Base-by-base conservation (phyloP, 768 basidiomycete species). In the Candolleomyces eurysporus region DNA sequence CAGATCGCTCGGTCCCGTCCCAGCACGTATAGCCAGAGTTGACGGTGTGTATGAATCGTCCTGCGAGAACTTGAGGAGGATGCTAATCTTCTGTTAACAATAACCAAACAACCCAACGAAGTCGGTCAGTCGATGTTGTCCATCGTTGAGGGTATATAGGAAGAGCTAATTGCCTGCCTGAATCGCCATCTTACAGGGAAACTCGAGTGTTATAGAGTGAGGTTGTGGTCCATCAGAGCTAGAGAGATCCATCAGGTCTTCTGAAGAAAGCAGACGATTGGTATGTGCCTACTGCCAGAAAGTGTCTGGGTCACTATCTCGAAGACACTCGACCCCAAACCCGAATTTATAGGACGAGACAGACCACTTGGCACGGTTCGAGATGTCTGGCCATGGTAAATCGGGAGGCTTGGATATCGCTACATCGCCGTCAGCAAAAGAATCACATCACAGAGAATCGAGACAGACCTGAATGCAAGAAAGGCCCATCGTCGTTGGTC, bases 11-110 rank as follows among this genome's bases (percentile, higher is more conserved):
- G 88, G 83, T 13, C 94, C 90, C 11, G 95, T 98, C 16, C 97
- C 97, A 0, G 96, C 96, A 53, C 94, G 88, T 42, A 99, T 86
- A 2, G 90, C 88, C 61, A 99, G 80, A 19, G 91, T 92, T 0
- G 92, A 90, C 0, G 97, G 97, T 0, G 97, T 98, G 72, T 98
- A 99, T 0, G 97, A 98, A 70, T 99, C 97, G 70, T 98, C 97
- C 56, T 85, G 84, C 4, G 83, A 80, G 72, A 86, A 91, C 68
- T 89, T 89, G 43, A 96, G 86, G 72, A 85, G 84, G 50, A 96
- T 84, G 66, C 91, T 91, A 57, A 96, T 78, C 89, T 96, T 94
- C 92, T 96, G 71, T 10, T 19, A 6, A 36, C 36, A 36, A 2
- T 1, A 36, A 36, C 36, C 36, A 36, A 36, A 11, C 36, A 6